Percentiles rank a stretch among this genome's conserved stretches.
Conservation (phyloP, 2,329 filamentous ascomycete genomes). For the Metarhizium robertsii region DNA sequence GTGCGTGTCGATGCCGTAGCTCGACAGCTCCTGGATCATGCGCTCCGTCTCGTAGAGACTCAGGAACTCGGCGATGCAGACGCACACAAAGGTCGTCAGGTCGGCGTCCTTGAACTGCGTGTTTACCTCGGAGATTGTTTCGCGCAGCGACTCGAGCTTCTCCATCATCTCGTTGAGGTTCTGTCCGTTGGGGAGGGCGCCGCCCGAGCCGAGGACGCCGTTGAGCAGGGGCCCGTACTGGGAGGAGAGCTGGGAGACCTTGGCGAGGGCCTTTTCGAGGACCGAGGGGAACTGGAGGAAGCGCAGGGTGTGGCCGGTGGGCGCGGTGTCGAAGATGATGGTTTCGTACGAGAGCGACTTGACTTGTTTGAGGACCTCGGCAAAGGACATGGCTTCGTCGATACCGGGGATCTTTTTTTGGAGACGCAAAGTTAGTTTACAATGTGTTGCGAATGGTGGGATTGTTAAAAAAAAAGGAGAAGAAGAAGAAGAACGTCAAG, state of each 20-base stretch:
- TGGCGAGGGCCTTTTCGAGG: conserved; percentile 96
- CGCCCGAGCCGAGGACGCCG: conserved; percentile 74
- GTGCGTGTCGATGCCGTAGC: conserved; percentile 92
- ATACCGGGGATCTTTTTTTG: conserved; percentile 78
- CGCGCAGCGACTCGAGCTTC: conserved; percentile 88
- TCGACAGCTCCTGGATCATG: conserved; percentile 96
- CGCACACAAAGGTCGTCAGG: conserved; percentile 94
- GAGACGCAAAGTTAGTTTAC: no score
- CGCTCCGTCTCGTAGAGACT: conserved; percentile 97
- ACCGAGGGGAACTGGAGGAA: conserved; percentile 98
- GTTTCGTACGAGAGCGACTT: conserved; percentile 98
- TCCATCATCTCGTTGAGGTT: conserved; percentile 85
- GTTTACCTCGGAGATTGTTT: conserved; percentile 93
- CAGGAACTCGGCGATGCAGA: conserved; percentile 96
- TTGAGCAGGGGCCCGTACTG: conserved; percentile 97
- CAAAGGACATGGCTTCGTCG: conserved; percentile 99
- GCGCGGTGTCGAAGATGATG: conserved; percentile 98
- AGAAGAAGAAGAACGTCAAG: no score
- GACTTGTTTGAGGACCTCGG: conserved; percentile 97
- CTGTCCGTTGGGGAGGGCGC: conserved; percentile 76
- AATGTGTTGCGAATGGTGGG: no score
- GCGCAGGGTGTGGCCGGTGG: conserved; percentile 93
- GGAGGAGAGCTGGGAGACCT: conserved; percentile 84
- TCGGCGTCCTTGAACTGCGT: conserved; percentile 95
- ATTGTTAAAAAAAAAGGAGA: not conserved